Evolutionary conservation across 495 filamentous ascomycete species (phyloP), one percentile per base, ranked within the genome.

Genomic region (Podospora pseudocomata): DNA sequence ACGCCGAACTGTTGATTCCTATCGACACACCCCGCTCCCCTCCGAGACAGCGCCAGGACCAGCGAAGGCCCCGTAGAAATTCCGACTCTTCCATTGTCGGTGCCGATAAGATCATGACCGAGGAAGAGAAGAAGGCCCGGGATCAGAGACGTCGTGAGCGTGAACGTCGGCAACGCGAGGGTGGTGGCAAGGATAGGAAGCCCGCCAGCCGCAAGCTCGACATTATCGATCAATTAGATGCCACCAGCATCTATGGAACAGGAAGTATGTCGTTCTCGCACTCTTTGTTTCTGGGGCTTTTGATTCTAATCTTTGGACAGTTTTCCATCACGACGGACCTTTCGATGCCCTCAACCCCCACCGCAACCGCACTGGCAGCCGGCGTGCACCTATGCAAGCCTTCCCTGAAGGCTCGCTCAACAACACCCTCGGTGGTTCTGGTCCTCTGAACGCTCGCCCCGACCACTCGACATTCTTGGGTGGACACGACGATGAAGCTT

Each of bases 241-340:
- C 94, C 58, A 97, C 94, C 13, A 94, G 94, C 72, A 96, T 99
- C 73, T 97, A 96, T 75, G 95, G 96, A 57, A 91, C 92, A 68
- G 95, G 95, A 76, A 84, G 94, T 98, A 81, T 79, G 94, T 89
- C 4, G 60, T 57, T 20, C 63, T 59, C 68, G 5, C 61, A 30
- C 26, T 56, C 13, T 18, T 63, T 65, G 19, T 27, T 62, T 19
- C 73, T 0, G 30, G 34, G 0, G n/a, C 5, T 18, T 6, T 32
- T 63, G 20, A 7, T 32, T 39, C 18, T 75, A 58, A 74, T 13
- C 19, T 0, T 6, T 6, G 69, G 23, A 19, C 68, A 97, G 94
- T 98, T 76, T 97, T 99, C 79, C 96, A 99, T 69, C 96, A 99
- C 76, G 96, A 99, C 76, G 96, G 96, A 27, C 96, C 96, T 9